phyloP scores from a whole-genome alignment of 2,329 filamentous ascomycete genomes.

The Nannizzia gypsea region DNA sequence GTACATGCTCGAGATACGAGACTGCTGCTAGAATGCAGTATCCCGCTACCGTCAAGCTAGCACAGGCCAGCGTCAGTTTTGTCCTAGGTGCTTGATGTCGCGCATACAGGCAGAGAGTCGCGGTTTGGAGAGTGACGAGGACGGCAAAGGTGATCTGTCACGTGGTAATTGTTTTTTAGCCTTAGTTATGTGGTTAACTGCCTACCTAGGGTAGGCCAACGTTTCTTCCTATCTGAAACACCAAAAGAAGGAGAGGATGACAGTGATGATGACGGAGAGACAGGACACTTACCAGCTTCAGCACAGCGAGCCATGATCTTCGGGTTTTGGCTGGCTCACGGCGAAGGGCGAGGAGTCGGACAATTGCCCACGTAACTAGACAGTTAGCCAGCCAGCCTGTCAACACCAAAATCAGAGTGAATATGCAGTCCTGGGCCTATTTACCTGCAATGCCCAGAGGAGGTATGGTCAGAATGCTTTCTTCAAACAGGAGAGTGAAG shows the following conservation, averaged over 20 bases:
- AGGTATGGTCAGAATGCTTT: constrained; percentile 17
- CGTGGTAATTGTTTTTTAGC: too few relatives aligned
- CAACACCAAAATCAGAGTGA: neutral
- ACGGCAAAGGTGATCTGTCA: neutral
- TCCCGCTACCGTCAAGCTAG: neutral
- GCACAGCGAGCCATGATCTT: neutral
- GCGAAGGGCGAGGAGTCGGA: neutral
- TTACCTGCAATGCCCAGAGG: constrained; percentile 8
- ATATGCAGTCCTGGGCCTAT: too few relatives aligned
- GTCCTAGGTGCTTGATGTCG: neutral
- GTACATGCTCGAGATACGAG: constrained; percentile 25
- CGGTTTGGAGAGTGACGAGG: neutral
- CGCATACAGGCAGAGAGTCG: neutral
- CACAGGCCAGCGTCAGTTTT: neutral
- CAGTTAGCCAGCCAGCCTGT: neutral
- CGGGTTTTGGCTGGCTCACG: neutral
- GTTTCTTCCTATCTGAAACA: neutral
- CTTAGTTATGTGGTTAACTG: too few relatives aligned
- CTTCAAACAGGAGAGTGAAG: constrained; percentile 24
- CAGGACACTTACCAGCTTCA: constrained; percentile 1
- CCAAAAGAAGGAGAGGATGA: neutral
- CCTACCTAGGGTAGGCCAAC: neutral
- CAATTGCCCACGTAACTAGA: neutral
- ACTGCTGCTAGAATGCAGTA: constrained; percentile 4
- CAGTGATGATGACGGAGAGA: neutral